phyloP scores from a whole-genome alignment of 495 filamentous ascomycete genomes.

The Extremus antarcticus region DNA sequence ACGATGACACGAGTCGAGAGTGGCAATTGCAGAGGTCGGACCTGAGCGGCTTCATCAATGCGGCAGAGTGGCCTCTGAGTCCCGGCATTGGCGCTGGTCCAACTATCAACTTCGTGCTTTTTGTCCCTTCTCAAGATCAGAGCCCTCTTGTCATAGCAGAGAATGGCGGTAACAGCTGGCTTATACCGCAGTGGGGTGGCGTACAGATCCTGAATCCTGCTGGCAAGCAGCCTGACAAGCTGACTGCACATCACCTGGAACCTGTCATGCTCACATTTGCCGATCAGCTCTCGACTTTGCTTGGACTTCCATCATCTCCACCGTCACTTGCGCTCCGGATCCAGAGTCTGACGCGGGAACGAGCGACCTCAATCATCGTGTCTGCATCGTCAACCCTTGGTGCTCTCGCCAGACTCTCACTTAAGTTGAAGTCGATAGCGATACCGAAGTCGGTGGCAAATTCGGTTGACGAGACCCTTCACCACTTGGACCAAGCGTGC shows the following conservation, averaged over 20 bases:
- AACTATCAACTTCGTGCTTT: slow-evolving; percentile 91
- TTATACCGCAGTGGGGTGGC: slow-evolving; percentile 95
- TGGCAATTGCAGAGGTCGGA: slow-evolving; percentile 77
- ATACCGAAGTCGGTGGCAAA: slow-evolving; percentile 79
- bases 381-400: slow-evolving; percentile 89
- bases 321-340: slow-evolving; percentile 72
- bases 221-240: slow-evolving; percentile 18
- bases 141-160: slow-evolving; percentile 58
- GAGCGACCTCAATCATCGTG: slow-evolving; percentile 73
- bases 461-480: slow-evolving; percentile 69
- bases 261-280: slow-evolving; percentile 82
- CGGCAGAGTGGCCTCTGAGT: slow-evolving; percentile 91
- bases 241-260: slow-evolving; percentile 53
- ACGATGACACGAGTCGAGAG: slow-evolving; percentile 37
- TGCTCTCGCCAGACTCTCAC: slow-evolving; percentile 75
- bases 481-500: slow-evolving; percentile 66
- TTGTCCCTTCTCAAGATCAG: slow-evolving; percentile 53
- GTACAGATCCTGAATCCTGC: slow-evolving; percentile 67
- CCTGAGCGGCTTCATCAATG: slow-evolving; percentile 89
- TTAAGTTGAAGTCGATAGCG: slow-evolving; percentile 77
- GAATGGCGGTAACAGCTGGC: slow-evolving; percentile 72
- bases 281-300: slow-evolving; percentile 78
- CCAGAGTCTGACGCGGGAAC: slow-evolving; percentile 69
- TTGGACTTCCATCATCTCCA: slow-evolving; percentile 74
- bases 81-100: slow-evolving; percentile 88